Conservation (phyloP, 495 filamentous ascomycete species). For the Xylaria grammica region DNA sequence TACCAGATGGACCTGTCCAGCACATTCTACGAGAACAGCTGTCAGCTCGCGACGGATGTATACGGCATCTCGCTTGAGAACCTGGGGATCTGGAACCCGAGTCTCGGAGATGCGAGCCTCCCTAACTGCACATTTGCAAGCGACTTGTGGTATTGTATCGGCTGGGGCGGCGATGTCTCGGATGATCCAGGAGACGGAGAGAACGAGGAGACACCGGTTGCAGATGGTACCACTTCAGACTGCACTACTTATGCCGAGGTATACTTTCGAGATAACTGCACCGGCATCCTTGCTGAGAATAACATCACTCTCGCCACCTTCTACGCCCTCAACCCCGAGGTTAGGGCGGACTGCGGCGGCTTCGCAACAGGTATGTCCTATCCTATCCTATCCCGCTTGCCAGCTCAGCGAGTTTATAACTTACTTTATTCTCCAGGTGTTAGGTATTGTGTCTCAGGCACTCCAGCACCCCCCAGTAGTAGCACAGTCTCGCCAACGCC, state of each 20-base stretch:
- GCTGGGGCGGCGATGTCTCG: neutral
- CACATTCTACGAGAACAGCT: neutral
- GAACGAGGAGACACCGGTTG: neutral
- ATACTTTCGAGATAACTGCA: neutral
- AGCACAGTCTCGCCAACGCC: no score
- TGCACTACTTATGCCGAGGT: neutral
- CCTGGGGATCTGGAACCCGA: neutral
- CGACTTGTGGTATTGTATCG: neutral
- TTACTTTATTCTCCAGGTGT: neutral
- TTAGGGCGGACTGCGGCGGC: neutral
- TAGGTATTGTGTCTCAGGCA: neutral
- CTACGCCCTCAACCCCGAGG: neutral
- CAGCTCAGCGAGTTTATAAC: no score
- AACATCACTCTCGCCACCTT: neutral
- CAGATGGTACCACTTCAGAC: neutral
- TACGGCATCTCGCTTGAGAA: neutral
- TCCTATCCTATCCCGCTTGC: neutral
- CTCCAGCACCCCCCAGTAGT: neutral
- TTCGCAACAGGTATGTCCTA: neutral
- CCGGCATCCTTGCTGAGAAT: neutral
- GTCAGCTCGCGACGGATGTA: neutral
- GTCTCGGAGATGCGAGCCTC: neutral
- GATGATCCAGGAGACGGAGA: neutral
- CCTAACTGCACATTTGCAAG: neutral
- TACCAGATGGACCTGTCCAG: neutral